A percentile compares a stretch with the other conserved stretches of the same genome.
phyloP scores from a whole-genome alignment of 1,139 yeast species.

The Suzukiozyma palmioleophila region DNA sequence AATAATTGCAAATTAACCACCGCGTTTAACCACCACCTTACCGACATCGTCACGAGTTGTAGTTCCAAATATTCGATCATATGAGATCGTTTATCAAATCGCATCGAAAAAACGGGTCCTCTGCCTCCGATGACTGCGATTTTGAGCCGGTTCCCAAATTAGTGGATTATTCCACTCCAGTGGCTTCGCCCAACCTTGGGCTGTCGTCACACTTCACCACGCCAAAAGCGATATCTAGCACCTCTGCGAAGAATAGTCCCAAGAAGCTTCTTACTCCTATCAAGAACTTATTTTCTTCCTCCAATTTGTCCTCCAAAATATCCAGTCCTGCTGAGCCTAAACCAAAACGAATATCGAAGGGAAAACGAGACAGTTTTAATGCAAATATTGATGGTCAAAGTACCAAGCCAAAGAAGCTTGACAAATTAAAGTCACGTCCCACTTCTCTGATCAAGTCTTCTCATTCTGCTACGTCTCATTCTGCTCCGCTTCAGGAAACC shows the following conservation, averaged over 20 bases:
- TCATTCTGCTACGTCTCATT: conserved; percentile 2
- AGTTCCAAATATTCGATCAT: not conserved
- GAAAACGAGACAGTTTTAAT: conserved; percentile 4
- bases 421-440: not conserved
- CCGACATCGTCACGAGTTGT: not conserved
- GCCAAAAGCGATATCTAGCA: conserved; percentile 14
- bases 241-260: conserved; percentile 29
- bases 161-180: conserved; percentile 12
- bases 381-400: conserved; percentile 7
- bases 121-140: conserved; percentile 10
- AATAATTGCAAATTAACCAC: no score
- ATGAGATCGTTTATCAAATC: conserved; percentile 49
- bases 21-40: no score
- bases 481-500: conserved; percentile 1
- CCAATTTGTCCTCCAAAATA: conserved; percentile 10
- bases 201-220: conserved; percentile 23
- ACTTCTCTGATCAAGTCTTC: not conserved
- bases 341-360: not conserved
- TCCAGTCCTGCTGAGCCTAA: conserved; percentile 8
- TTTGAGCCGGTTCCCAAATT: conserved; percentile 6
- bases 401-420: not conserved
- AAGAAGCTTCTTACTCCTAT: conserved; percentile 42
- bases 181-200: conserved; percentile 20
- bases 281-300: conserved; percentile 32
- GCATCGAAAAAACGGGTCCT: conserved; percentile 30